Evolutionary conservation across 2,329 filamentous ascomycete species (phyloP).

Genomic region (Talaromyces atroroseus): DNA sequence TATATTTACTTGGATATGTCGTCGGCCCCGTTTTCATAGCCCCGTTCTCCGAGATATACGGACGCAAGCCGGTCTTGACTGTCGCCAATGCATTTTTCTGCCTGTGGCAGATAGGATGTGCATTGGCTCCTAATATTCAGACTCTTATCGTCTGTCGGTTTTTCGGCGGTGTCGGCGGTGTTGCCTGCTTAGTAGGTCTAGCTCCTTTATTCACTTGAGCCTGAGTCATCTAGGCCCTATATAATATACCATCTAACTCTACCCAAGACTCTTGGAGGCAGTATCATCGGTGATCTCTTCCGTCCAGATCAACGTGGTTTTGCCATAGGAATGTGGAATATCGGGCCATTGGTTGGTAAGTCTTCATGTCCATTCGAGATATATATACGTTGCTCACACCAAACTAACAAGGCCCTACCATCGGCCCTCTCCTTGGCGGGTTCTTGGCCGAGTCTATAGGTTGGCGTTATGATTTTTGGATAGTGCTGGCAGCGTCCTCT

Average conservation of each 20-base stretch:
- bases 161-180: constrained; percentile 48
- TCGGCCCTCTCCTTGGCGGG: constrained; percentile 35
- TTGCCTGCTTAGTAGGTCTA: constrained; percentile 21
- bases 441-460: constrained; percentile 36
- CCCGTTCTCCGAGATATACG: constrained; percentile 61
- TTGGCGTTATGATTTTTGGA: constrained; percentile 47
- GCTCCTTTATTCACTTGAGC: background rate
- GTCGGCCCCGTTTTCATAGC: constrained; percentile 59
- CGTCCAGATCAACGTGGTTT: constrained; percentile 36
- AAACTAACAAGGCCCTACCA: constrained; percentile 16
- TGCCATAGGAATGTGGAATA: constrained; percentile 39
- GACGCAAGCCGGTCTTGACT: constrained; percentile 55
- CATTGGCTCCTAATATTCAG: constrained; percentile 52
- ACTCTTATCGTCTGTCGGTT: constrained; percentile 60
- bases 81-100: constrained; percentile 54
- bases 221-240: too few species aligned
- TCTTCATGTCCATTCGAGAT: too few species aligned
- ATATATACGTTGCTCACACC: too few species aligned
- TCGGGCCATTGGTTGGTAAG: constrained; percentile 30
- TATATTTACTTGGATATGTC: constrained; percentile 24
- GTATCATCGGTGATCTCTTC: constrained; percentile 44
- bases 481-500: constrained; percentile 35
- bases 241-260: constrained; percentile 22
- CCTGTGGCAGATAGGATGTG: constrained; percentile 57
- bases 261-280: constrained; percentile 30